These are phyloP conservation scores for Gomphus sp. DNA, from an alignment of 1,284 basidiomycete species.

Conservation along the genomic window DNA sequence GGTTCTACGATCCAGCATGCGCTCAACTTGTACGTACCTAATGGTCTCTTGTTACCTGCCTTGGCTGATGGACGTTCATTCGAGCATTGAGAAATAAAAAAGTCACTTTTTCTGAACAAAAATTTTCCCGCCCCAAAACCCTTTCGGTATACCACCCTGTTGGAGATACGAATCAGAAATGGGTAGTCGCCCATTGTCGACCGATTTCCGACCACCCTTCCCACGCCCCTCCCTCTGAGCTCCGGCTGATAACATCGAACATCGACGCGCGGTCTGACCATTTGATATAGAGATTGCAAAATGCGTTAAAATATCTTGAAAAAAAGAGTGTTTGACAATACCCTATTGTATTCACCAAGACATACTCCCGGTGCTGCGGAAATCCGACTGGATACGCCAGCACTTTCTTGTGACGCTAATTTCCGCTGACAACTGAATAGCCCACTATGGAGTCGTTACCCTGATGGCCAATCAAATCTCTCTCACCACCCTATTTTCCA, in stretches of 20 bases:
- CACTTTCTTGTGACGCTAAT: slow-evolving; percentile 6
- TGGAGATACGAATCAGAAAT: background rate
- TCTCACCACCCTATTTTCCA: background rate
- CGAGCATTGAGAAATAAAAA: too few relatives aligned
- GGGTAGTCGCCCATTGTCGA: background rate
- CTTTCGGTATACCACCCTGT: background rate
- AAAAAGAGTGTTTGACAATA: background rate
- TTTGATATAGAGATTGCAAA: background rate
- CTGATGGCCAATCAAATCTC: slow-evolving; percentile 5
- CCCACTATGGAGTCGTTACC: slow-evolving; percentile 2
- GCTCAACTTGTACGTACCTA: too few relatives aligned
- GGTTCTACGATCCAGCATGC: too few relatives aligned
- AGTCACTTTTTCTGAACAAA: too few relatives aligned
- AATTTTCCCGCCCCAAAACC: background rate
- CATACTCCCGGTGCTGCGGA: background rate
- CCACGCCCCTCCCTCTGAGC: background rate
- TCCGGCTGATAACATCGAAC: slow-evolving; percentile 10
- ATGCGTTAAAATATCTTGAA: too few relatives aligned
- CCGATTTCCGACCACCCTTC: background rate
- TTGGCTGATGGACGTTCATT: too few relatives aligned
- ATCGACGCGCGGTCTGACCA: background rate
- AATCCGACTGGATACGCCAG: background rate
- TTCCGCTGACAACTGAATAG: background rate
- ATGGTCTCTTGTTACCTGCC: too few relatives aligned
- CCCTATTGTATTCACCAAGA: slow-evolving; percentile 3